Conservation (phyloP, 2,329 filamentous ascomycete genomes). For the Microascus cirrosus region DNA sequence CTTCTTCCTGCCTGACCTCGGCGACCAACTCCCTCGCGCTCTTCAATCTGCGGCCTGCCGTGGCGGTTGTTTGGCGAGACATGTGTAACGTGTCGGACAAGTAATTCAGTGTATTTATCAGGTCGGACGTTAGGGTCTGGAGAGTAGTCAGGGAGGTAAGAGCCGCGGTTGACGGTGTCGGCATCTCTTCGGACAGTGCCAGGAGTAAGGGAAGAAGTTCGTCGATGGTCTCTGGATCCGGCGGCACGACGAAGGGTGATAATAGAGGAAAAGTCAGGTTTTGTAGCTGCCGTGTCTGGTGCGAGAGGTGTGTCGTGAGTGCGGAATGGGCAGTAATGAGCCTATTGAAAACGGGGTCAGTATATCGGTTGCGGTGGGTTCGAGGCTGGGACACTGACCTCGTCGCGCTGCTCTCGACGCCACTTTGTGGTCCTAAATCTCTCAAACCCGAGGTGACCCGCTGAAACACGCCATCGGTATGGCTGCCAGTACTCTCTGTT, state of each 20-base stretch:
- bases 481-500: slow-evolving; percentile 54
- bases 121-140: slow-evolving; percentile 58
- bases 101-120: slow-evolving; percentile 72
- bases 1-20: slow-evolving; percentile 75
- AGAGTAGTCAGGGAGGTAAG: slow-evolving; percentile 57
- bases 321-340: slow-evolving; percentile 67
- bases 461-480: slow-evolving; percentile 54
- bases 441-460: slow-evolving; percentile 59
- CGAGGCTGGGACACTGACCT: slow-evolving; percentile 35
- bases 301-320: slow-evolving; percentile 60
- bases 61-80: slow-evolving; percentile 76
- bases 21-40: slow-evolving; percentile 76
- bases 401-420: slow-evolving; percentile 60
- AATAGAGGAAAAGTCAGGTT: slow-evolving; percentile 60
- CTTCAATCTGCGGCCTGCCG: slow-evolving; percentile 67
- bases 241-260: slow-evolving; percentile 54
- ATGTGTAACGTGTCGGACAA: slow-evolving; percentile 90
- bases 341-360: slow-evolving; percentile 25
- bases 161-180: slow-evolving; percentile 49
- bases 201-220: slow-evolving; percentile 57
- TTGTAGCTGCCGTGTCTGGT: slow-evolving; percentile 67
- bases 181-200: slow-evolving; percentile 54
- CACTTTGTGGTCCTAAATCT: slow-evolving; percentile 62
- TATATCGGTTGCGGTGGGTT: background rate
- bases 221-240: slow-evolving; percentile 55